phyloP scores from a whole-genome alignment of 225 moss, liverwort and hornwort genomes.

The Sphagnum contortum region DNA sequence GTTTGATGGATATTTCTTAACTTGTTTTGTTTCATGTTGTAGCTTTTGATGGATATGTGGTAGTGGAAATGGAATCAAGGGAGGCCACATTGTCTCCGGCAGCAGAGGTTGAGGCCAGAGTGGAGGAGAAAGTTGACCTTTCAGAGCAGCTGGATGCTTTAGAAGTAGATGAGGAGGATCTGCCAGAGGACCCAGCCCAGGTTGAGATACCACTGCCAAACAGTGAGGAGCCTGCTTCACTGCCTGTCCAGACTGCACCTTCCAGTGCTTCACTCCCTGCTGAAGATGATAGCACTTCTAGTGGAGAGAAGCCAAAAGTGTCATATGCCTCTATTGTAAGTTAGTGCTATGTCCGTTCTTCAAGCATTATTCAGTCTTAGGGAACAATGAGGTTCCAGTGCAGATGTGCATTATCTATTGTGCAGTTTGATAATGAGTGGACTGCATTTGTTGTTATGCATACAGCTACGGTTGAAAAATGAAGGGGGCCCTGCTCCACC shows the following conservation, averaged over 20 bases:
- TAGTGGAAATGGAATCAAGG: slow-evolving; percentile 37
- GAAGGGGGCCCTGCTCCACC: not conserved
- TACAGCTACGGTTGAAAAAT: slow-evolving; percentile 7
- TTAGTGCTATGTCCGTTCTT: not conserved
- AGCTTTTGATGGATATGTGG: not conserved
- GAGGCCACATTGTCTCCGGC: slow-evolving; percentile 26
- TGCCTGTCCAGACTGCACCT: slow-evolving; percentile 10
- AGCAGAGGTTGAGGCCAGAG: slow-evolving; percentile 30
- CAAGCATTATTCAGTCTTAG: not conserved
- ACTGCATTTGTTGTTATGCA: not conserved
- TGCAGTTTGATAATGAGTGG: not conserved
- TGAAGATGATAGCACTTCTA: slow-evolving; percentile 8
- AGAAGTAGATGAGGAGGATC: slow-evolving; percentile 39
- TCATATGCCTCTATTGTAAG: slow-evolving; percentile 40
- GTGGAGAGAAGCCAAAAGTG: slow-evolving; percentile 30
- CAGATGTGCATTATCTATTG: not conserved
- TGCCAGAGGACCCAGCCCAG: slow-evolving; percentile 21
- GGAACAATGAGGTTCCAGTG: too few species aligned
- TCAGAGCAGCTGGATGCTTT: slow-evolving; percentile 20
- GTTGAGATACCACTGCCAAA: slow-evolving; percentile 28
- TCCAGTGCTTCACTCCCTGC: not conserved
- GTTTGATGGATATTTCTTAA: not conserved
- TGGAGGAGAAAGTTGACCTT: slow-evolving; percentile 52
- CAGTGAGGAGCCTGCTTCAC: slow-evolving; percentile 19
- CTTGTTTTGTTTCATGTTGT: not conserved